Percentiles rank a stretch among this genome's conserved stretches.
Conservation (phyloP, 2,329 filamentous ascomycete species). For the Onygena corvina region DNA sequence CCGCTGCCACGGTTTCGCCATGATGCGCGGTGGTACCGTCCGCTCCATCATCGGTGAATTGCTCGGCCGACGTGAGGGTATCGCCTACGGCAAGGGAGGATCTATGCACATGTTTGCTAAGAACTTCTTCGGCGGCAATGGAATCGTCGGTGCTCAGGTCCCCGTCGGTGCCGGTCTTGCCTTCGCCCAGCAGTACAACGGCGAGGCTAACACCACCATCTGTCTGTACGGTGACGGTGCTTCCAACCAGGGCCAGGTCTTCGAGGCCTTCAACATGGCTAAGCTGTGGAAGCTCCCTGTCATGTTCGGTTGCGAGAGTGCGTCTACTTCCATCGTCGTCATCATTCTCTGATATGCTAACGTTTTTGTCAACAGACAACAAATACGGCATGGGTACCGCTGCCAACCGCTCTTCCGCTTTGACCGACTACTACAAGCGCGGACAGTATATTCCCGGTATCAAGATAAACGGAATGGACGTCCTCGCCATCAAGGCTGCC, state of each 20-base stretch:
- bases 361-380: constrained; percentile 58
- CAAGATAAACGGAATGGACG: constrained; percentile 99
- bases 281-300: constrained; percentile 96
- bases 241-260: constrained; percentile 98
- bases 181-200: constrained; percentile 91
- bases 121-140: constrained; percentile 97
- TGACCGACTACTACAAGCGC: constrained; percentile 99
- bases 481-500: constrained; percentile 92
- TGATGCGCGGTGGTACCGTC: constrained; percentile 87
- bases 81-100: constrained; percentile 96
- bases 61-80: constrained; percentile 86
- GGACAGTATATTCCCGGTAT: constrained; percentile 98
- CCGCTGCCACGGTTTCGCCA: constrained; percentile 94
- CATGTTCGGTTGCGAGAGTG: constrained; percentile 97
- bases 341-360: background rate
- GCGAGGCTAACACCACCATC: constrained; percentile 72
- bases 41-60: constrained; percentile 93
- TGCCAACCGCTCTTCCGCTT: constrained; percentile 79
- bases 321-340: constrained; percentile 31
- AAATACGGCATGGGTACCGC: constrained; percentile 99
- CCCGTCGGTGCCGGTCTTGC: constrained; percentile 92
- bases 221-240: constrained; percentile 96
- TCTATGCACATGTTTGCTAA: constrained; percentile 99
- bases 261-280: constrained; percentile 99
- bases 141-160: constrained; percentile 97